Base-by-base conservation (phyloP, 768 basidiomycete species). In the Tulasnella sp. region DNA sequence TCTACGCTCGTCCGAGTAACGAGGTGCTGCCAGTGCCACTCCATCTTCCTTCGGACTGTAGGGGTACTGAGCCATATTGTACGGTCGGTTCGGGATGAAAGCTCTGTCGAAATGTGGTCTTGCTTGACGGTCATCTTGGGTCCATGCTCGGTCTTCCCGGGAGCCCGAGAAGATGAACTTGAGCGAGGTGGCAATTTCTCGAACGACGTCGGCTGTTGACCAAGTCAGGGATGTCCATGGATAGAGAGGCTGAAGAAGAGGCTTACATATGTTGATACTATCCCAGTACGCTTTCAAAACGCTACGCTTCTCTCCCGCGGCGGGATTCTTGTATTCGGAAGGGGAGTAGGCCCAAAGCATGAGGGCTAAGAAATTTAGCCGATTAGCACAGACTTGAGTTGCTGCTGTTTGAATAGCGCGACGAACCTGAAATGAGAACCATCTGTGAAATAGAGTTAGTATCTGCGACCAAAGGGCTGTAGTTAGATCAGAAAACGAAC, bases 271-370 rank as follows among this genome's bases (percentile, higher is more conserved):
- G 82, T 89, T 89, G 82, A 89, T 86, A 79, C 84, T 84, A 84
- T 96, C 94, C 90, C 89, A 91, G 34, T 96, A 85, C 1, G 94
- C 92, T 39, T 89, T 87, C 89, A 91, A 90, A 77, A 93, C 87
- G 52, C 89, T 88, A 1, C 91, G 80, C 19, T 82, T 48, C 56
- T 80, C 18, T 36, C 78, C 82, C 48, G 88, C 84, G 8, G 83
- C 83, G 0, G 83, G 82, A 31, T 46, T 74, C 44, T 14, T 39
- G 85, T 96, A 97, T 82, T 96, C 95, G 0, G 85, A 87, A 81
- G 88, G 87, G 16, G 88, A 88, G 84, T 96, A 97, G 0, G 95
- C 93, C 93, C 93, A 96, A 86, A 89, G 89, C 93, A 96, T 96
- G 71, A 92, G 84, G 0, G 44, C 71, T 74, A 79, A 74, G 34